Conservation (phyloP, 2,329 filamentous ascomycete genomes). For the Diatrype stigma region DNA sequence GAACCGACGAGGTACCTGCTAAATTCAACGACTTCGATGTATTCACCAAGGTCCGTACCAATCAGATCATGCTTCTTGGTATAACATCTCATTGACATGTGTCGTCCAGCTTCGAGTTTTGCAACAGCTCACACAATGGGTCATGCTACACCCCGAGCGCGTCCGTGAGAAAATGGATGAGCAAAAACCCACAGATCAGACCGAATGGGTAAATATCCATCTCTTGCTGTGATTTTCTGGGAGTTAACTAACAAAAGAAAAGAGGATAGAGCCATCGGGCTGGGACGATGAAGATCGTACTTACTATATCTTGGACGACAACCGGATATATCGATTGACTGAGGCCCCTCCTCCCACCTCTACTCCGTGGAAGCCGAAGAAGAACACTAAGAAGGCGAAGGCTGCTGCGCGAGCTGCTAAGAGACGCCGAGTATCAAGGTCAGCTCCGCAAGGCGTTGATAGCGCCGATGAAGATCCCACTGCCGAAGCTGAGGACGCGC, state of each 20-base stretch:
- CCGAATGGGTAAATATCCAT: constrained; percentile 69
- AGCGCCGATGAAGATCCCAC: constrained; percentile 31
- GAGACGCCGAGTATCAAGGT: constrained; percentile 55
- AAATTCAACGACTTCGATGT: constrained; percentile 80
- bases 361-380: constrained; percentile 54
- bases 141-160: constrained; percentile 80
- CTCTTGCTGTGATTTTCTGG: constrained; percentile 15
- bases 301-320: constrained; percentile 91
- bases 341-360: constrained; percentile 61
- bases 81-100: constrained; percentile 6
- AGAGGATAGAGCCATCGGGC: constrained; percentile 77
- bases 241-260: constrained; percentile 28
- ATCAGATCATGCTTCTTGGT: neutral
- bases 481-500: constrained; percentile 22
- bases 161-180: constrained; percentile 84
- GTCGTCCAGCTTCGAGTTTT: constrained; percentile 62
- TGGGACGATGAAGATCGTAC: constrained; percentile 84
- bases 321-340: constrained; percentile 84
- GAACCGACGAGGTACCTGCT: constrained; percentile 65
- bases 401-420: constrained; percentile 66
- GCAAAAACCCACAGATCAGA: constrained; percentile 75
- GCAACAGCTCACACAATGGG: constrained; percentile 86
- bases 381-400: constrained; percentile 62
- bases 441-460: constrained; percentile 37
- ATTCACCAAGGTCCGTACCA: constrained; percentile 62